Conservation (phyloP, 768 basidiomycete species). For the Cystobasidium onofrii region DNA sequence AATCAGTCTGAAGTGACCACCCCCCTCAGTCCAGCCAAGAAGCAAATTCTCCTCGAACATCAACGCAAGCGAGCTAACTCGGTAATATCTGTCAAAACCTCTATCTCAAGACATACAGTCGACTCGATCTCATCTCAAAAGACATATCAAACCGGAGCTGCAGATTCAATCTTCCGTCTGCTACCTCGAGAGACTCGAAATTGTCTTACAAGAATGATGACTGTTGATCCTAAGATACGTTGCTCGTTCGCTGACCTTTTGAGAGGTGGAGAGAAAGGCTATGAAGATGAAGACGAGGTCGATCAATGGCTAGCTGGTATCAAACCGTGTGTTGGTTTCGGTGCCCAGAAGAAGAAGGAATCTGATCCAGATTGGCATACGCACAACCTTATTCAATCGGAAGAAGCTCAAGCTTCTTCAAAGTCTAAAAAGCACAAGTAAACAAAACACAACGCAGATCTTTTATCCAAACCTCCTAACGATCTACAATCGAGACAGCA, state of each 20-base stretch:
- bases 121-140: constrained; percentile 46
- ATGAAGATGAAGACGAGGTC: constrained; percentile 53
- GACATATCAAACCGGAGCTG: constrained; percentile 63
- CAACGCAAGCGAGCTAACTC: constrained; percentile 7
- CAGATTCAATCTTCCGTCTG: constrained; percentile 92
- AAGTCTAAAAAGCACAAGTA: constrained; percentile 24
- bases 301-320: constrained; percentile 82
- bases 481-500: background rate
- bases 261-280: constrained; percentile 56
- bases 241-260: constrained; percentile 89
- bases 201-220: constrained; percentile 86
- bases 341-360: constrained; percentile 9
- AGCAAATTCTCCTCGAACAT: background rate
- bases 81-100: constrained; percentile 15
- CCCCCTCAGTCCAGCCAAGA: background rate
- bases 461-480: background rate
- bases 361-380: constrained; percentile 28
- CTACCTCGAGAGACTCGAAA: constrained; percentile 85
- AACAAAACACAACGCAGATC: background rate
- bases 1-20: background rate
- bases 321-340: constrained; percentile 51
- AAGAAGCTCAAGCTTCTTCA: background rate
- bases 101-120: constrained; percentile 25
- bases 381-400: constrained; percentile 31
- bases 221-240: constrained; percentile 74